Evolutionary conservation across 1,284 basidiomycete genomes (phyloP).

Genomic region (Prillingera fragicola): DNA sequence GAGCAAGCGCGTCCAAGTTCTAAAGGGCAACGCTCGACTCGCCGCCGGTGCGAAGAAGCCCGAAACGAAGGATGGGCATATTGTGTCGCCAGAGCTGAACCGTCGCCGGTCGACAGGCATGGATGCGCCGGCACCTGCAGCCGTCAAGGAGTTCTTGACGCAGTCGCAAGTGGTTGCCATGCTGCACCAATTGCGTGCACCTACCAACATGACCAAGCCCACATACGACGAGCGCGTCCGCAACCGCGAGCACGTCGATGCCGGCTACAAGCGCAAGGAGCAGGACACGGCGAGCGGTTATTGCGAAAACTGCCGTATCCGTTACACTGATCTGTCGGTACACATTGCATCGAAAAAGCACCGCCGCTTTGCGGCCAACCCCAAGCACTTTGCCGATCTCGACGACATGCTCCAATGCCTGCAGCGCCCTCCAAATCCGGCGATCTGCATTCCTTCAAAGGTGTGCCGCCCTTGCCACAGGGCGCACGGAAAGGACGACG

Average conservation of each 20-base stretch:
- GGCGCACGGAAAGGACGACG: slow-evolving; percentile 16
- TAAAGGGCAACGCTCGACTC: slow-evolving; percentile 43
- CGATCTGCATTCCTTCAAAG: slow-evolving; percentile 15
- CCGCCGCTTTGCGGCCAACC: slow-evolving; percentile 75
- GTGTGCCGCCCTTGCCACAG: slow-evolving; percentile 22
- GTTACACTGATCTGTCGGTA: slow-evolving; percentile 81
- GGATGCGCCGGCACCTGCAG: slow-evolving; percentile 3
- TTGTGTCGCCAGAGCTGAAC: too few species aligned
- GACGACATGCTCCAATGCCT: slow-evolving; percentile 74
- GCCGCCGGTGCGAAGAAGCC: slow-evolving; percentile 16
- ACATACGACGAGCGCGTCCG: slow-evolving; percentile 26
- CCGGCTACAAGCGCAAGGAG: slow-evolving; percentile 55
- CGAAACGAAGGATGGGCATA: too few species aligned
- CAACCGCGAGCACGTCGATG: slow-evolving; percentile 36
- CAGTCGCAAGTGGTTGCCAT: slow-evolving; percentile 39
- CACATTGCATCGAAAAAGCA: slow-evolving; percentile 75
- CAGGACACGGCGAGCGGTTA: slow-evolving; percentile 78
- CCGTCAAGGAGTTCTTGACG: slow-evolving; percentile 32
- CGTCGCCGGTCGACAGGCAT: slow-evolving; percentile 17
- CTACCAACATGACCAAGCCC: slow-evolving; percentile 20
- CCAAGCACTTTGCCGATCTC: slow-evolving; percentile 73
- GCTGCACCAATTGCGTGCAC: slow-evolving; percentile 30
- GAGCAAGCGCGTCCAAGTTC: slow-evolving; percentile 47
- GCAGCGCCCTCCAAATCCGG: slow-evolving; percentile 56
- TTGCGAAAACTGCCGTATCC: slow-evolving; percentile 91